phyloP scores from a whole-genome alignment of 2,329 filamentous ascomycete species.

The Cryphonectria parasitica region DNA sequence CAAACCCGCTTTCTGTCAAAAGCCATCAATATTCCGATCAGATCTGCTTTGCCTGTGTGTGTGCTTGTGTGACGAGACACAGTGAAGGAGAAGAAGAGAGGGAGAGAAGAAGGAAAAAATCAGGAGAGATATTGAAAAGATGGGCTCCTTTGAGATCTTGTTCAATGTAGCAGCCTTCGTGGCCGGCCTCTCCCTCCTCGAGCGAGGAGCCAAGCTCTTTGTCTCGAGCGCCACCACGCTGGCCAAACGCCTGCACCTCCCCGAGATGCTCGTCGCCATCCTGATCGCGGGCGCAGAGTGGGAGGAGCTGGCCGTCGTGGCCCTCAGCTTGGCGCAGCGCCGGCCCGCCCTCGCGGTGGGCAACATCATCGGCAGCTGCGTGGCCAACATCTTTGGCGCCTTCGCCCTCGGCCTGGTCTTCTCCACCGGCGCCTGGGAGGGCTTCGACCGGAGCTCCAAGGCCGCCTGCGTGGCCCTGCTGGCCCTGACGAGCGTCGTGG shows the following conservation, averaged over 20 bases:
- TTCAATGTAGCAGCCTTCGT: slow-evolving; percentile 50
- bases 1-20: neutral
- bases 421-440: slow-evolving; percentile 32
- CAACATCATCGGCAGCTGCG: slow-evolving; percentile 58
- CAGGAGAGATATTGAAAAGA: slow-evolving; percentile 1
- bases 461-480: slow-evolving; percentile 50
- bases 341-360: slow-evolving; percentile 54
- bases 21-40: neutral
- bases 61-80: no score
- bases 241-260: slow-evolving; percentile 48
- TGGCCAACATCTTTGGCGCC: slow-evolving; percentile 60
- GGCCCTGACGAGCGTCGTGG: slow-evolving; percentile 44
- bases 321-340: slow-evolving; percentile 50
- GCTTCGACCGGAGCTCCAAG: slow-evolving; percentile 53
- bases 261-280: slow-evolving; percentile 52
- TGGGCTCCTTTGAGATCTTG: slow-evolving; percentile 23
- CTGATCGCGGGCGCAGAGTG: slow-evolving; percentile 59
- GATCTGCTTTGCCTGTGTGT: neutral
- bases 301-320: slow-evolving; percentile 58
- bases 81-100: neutral
- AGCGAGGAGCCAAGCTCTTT: slow-evolving; percentile 57
- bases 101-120: no score
- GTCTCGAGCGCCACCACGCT: slow-evolving; percentile 54
- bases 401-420: slow-evolving; percentile 57
- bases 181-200: slow-evolving; percentile 51